Evolutionary conservation across 2,329 filamentous ascomycete genomes (phyloP).

Genomic region (Colletotrichum lindemuthianum): DNA sequence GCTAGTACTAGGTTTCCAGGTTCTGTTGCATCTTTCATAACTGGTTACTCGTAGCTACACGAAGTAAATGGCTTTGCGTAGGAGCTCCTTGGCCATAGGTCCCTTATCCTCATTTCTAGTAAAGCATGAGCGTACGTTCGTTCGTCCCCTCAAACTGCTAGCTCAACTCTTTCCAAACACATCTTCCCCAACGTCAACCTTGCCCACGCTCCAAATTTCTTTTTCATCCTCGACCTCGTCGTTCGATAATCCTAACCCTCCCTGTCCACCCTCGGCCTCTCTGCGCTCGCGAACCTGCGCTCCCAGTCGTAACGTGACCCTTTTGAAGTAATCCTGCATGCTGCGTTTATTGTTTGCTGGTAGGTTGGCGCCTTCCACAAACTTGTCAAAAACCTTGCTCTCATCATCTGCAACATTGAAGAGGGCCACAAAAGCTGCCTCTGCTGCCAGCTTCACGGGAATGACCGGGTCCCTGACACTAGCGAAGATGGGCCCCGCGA

Average conservation of each 20-base stretch:
- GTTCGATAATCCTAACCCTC: constrained; percentile 84
- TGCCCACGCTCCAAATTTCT: constrained; percentile 96
- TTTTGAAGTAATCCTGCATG: constrained; percentile 98
- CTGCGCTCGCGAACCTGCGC: constrained; percentile 87
- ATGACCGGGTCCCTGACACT: constrained; percentile 92
- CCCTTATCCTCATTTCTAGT: too few species aligned
- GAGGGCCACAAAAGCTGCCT: constrained; percentile 91
- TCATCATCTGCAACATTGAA: constrained; percentile 93
- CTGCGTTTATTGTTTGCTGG: constrained; percentile 81
- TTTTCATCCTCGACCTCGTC: constrained; percentile 95
- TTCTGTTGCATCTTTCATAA: too few species aligned
- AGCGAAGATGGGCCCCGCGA: constrained; percentile 88
- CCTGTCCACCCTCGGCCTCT: constrained; percentile 90
- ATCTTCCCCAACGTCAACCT: constrained; percentile 80
- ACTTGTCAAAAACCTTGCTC: constrained; percentile 88
- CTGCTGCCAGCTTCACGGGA: constrained; percentile 93
- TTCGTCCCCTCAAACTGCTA: neutral
- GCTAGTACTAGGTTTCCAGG: too few species aligned
- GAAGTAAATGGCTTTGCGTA: too few species aligned
- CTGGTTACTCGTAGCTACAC: too few species aligned
- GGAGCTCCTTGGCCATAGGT: too few species aligned
- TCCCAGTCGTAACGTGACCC: constrained; percentile 86
- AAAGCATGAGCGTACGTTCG: neutral
- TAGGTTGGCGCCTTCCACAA: constrained; percentile 76
- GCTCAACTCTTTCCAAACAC: constrained; percentile 53